Evolutionary conservation across 495 filamentous ascomycete genomes (phyloP).

Genomic region (Halenospora varia): DNA sequence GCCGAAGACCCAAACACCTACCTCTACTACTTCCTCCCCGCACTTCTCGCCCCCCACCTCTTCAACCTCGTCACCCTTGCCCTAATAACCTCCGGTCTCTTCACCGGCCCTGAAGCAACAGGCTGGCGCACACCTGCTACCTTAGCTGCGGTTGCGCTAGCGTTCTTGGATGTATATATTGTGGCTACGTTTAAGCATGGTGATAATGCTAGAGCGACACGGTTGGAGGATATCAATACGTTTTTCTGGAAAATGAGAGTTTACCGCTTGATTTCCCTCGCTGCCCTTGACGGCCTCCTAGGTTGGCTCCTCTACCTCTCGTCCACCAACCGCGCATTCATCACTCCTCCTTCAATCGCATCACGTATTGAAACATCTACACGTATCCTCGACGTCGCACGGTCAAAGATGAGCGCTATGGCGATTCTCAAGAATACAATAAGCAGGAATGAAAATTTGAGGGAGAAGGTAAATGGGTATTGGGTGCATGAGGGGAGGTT

Average conservation of each 20-base stretch:
- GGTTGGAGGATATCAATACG: conserved; percentile 54
- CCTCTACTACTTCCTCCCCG: conserved; percentile 76
- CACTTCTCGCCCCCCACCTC: conserved; percentile 71
- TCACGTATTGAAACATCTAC: conserved; percentile 42
- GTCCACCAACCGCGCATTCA: conserved; percentile 65
- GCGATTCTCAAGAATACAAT: conserved; percentile 56
- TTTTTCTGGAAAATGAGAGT: conserved; percentile 66
- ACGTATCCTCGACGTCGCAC: conserved; percentile 33
- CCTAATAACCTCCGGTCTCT: conserved; percentile 52
- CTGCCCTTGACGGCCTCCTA: conserved; percentile 54
- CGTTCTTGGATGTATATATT: conserved; percentile 59
- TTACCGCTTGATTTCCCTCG: conserved; percentile 54
- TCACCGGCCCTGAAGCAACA: conserved; percentile 52
- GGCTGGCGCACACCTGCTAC: conserved; percentile 70
- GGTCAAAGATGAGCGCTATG: conserved; percentile 43
- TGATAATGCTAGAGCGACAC: conserved; percentile 52
- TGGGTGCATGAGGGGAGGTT: conserved; percentile 50
- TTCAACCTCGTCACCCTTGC: conserved; percentile 67
- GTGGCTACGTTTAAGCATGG: conserved; percentile 54
- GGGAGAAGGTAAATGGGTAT: conserved; percentile 39
- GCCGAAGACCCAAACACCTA: conserved; percentile 67
- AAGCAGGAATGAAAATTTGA: conserved; percentile 45
- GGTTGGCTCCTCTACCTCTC: conserved; percentile 65
- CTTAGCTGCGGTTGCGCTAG: conserved; percentile 55
- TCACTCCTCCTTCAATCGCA: conserved; percentile 37